phyloP scores from a whole-genome alignment of 768 basidiomycete genomes.

The Clavulina sp. region DNA sequence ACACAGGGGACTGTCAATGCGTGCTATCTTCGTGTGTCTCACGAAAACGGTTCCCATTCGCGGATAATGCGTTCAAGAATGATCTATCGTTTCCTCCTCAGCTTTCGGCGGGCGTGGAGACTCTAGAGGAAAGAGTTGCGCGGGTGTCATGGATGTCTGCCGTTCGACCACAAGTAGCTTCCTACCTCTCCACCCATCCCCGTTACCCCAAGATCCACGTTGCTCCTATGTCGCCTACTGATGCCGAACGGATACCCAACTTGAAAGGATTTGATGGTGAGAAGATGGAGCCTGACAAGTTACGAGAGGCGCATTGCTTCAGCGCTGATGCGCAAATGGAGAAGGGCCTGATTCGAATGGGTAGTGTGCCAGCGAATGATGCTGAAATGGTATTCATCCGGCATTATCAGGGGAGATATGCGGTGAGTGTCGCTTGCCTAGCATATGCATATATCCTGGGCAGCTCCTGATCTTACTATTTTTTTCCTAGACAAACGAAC shows the following conservation, averaged over 20 bases:
- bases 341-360: slow-evolving; percentile 16
- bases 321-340: slow-evolving; percentile 20
- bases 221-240: slow-evolving; percentile 14
- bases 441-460: too few relatives aligned
- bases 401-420: slow-evolving; percentile 18
- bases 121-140: slow-evolving; percentile 11
- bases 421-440: too few relatives aligned
- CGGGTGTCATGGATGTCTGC: slow-evolving; percentile 16
- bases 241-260: slow-evolving; percentile 14
- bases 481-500: too few relatives aligned
- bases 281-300: slow-evolving; percentile 14
- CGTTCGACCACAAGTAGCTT: slow-evolving; percentile 16
- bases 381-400: slow-evolving; percentile 20
- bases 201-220: slow-evolving; percentile 18
- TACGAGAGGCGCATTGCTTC: slow-evolving; percentile 18
- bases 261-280: too few relatives aligned
- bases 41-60: slow-evolving; percentile 13
- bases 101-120: neutral
- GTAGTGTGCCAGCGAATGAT: slow-evolving; percentile 16
- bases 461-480: too few relatives aligned
- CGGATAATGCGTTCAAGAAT: slow-evolving; percentile 11
- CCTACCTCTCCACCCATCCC: slow-evolving; percentile 14
- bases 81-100: neutral
- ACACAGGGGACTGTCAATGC: slow-evolving; percentile 20
- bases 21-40: slow-evolving; percentile 17